A percentile compares a stretch with the other conserved stretches of the same genome.
phyloP scores from a whole-genome alignment of 2,329 filamentous ascomycete species.

The Fusarium cicatricum region DNA sequence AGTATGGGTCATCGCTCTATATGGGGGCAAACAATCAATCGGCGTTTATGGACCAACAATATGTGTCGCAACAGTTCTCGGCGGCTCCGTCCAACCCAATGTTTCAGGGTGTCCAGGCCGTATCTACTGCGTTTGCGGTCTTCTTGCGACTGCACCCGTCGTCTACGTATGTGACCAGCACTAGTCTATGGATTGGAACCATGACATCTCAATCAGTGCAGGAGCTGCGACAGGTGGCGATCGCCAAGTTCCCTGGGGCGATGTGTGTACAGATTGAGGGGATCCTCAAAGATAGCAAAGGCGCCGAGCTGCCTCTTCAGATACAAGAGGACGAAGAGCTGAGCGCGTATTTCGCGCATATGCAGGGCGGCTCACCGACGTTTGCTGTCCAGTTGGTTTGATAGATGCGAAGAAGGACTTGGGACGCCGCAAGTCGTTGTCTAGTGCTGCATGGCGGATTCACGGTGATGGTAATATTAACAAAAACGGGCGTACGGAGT shows the following conservation, averaged over 20 bases:
- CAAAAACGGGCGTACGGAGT: constrained; percentile 36
- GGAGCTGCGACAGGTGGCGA: constrained; percentile 70
- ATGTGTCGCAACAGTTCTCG: constrained; percentile 43
- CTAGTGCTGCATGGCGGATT: not conserved
- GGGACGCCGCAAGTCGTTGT: constrained; percentile 14
- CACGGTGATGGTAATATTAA: not conserved
- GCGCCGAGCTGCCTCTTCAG: constrained; percentile 67
- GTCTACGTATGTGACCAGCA: constrained; percentile 62
- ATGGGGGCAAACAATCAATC: constrained; percentile 50
- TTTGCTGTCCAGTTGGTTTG: constrained; percentile 54
- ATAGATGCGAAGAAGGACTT: constrained; percentile 29
- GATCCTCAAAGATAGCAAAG: constrained; percentile 66
- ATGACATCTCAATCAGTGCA: constrained; percentile 65
- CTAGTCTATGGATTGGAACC: constrained; percentile 72
- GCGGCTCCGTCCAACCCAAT: constrained; percentile 34
- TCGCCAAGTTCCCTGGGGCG: constrained; percentile 66
- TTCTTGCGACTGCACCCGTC: constrained; percentile 74
- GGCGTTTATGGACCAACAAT: constrained; percentile 47
- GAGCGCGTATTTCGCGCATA: constrained; percentile 73
- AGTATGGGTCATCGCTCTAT: constrained; percentile 51
- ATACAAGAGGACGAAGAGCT: constrained; percentile 78
- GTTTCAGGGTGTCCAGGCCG: constrained; percentile 35
- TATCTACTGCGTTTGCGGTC: constrained; percentile 57
- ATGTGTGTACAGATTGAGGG: constrained; percentile 71
- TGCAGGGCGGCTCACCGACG: constrained; percentile 56